phyloP scores from a whole-genome alignment of 140 eudicot genomes.

The Flaveria floridana region DNA sequence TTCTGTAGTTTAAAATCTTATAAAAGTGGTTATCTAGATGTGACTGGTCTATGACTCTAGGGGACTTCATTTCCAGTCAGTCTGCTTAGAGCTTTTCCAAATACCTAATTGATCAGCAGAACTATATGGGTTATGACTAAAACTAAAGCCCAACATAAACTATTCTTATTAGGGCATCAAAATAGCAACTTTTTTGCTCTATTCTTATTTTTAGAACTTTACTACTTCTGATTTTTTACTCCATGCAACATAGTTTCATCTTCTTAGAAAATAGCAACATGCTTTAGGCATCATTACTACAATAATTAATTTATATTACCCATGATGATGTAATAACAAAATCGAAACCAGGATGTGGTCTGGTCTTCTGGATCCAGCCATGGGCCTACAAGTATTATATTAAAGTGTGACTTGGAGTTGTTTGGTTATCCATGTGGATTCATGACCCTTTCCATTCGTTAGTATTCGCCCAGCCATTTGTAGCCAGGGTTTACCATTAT shows the following conservation, averaged over 20 bases:
- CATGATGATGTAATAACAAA: not conserved
- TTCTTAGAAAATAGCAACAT: not conserved
- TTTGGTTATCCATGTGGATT: not conserved
- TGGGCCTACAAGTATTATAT: no score
- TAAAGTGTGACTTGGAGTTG: not conserved
- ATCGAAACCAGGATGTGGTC: no score
- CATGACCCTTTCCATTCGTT: not conserved
- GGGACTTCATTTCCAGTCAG: constrained; percentile 2
- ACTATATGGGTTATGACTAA: not conserved
- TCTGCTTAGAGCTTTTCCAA: not conserved
- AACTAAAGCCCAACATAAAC: not conserved
- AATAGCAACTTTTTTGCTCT: not conserved
- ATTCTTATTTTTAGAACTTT: not conserved
- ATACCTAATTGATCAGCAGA: not conserved
- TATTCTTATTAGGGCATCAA: not conserved
- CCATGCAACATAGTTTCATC: not conserved
- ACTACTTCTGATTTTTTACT: not conserved
- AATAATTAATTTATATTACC: not conserved
- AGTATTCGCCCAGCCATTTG: not conserved
- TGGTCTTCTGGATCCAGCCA: no score
- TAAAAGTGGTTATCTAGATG: not conserved
- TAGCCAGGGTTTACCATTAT: not conserved
- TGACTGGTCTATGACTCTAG: not conserved
- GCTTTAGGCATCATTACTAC: not conserved
- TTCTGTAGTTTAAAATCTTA: not conserved